A percentile compares a stretch with the other conserved stretches of the same genome.
phyloP scores from a whole-genome alignment of 768 basidiomycete genomes.

The Pleurotus tuoliensis region DNA sequence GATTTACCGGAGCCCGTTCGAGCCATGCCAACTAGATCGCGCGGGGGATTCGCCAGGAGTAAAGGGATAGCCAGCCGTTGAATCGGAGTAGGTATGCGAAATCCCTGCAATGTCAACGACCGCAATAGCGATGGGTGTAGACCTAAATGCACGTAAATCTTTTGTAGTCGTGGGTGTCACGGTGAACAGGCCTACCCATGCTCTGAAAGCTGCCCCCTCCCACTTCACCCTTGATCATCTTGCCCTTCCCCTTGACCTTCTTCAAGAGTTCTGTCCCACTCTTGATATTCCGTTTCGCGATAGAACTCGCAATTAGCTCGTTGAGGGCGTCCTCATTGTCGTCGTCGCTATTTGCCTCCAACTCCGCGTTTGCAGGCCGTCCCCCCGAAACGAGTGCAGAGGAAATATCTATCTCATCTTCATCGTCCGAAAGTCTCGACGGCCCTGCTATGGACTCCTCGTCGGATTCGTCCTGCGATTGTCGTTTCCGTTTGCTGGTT shows the following conservation, averaged over 20 bases:
- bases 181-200: slow-evolving; percentile 64
- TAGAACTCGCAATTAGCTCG: slow-evolving; percentile 64
- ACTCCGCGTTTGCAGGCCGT: slow-evolving; percentile 16
- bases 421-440: slow-evolving; percentile 19
- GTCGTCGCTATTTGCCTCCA: slow-evolving; percentile 20
- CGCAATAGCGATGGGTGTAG: slow-evolving; percentile 81
- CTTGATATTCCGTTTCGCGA: slow-evolving; percentile 69
- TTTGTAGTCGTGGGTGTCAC: background rate
- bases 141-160: slow-evolving; percentile 38
- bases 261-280: slow-evolving; percentile 75
- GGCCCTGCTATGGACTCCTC: slow-evolving; percentile 9
- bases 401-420: slow-evolving; percentile 58
- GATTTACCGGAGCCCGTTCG: slow-evolving; percentile 98
- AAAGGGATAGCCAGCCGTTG: slow-evolving; percentile 88
- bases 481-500: slow-evolving; percentile 8
- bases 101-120: slow-evolving; percentile 87
- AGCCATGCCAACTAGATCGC: slow-evolving; percentile 97
- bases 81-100: slow-evolving; percentile 93
- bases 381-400: slow-evolving; percentile 51
- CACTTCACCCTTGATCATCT: slow-evolving; percentile 68
- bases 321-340: slow-evolving; percentile 59
- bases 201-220: slow-evolving; percentile 95
- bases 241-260: slow-evolving; percentile 68
- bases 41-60: slow-evolving; percentile 77
- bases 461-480: slow-evolving; percentile 6